Evolutionary conservation across 2,329 filamentous ascomycete species (phyloP).

Genomic region (Colletotrichum sansevieriae): DNA sequence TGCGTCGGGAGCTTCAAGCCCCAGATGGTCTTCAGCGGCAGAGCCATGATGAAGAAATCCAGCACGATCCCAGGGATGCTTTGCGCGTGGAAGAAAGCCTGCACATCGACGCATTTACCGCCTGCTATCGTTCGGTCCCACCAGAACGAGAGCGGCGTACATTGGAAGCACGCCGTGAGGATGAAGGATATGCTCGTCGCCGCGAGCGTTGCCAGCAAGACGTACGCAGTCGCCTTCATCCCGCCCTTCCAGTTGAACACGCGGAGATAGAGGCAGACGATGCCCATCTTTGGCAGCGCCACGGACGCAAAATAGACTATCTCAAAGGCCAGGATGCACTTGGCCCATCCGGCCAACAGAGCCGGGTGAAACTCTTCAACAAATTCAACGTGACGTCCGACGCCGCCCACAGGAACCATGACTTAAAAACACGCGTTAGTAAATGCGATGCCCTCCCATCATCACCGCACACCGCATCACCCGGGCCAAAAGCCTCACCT

Average conservation of each 20-base stretch:
- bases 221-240: constrained; percentile 42
- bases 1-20: constrained; percentile 44
- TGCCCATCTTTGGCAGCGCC: constrained; percentile 48
- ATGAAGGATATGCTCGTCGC: constrained; percentile 44
- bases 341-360: constrained; percentile 44
- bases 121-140: constrained; percentile 48
- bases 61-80: constrained; percentile 44
- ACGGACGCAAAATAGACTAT: constrained; percentile 48
- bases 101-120: constrained; percentile 51
- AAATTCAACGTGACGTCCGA: constrained; percentile 44
- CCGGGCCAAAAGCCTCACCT: constrained; percentile 19
- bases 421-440: constrained; percentile 38
- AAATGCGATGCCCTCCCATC: constrained; percentile 6
- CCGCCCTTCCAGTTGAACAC: constrained; percentile 47
- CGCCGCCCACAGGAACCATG: constrained; percentile 45
- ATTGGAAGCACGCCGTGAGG: constrained; percentile 51
- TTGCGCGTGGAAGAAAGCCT: constrained; percentile 47
- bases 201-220: constrained; percentile 43
- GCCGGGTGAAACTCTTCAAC: constrained; percentile 41
- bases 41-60: constrained; percentile 46
- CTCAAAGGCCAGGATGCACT: constrained; percentile 47
- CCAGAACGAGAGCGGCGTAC: constrained; percentile 51
- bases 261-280: constrained; percentile 49
- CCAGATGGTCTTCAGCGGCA: constrained; percentile 48
- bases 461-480: constrained; percentile 1